Base-by-base conservation (phyloP, 2,329 filamentous ascomycete species). In the Berkeleyomyces basicola region DNA sequence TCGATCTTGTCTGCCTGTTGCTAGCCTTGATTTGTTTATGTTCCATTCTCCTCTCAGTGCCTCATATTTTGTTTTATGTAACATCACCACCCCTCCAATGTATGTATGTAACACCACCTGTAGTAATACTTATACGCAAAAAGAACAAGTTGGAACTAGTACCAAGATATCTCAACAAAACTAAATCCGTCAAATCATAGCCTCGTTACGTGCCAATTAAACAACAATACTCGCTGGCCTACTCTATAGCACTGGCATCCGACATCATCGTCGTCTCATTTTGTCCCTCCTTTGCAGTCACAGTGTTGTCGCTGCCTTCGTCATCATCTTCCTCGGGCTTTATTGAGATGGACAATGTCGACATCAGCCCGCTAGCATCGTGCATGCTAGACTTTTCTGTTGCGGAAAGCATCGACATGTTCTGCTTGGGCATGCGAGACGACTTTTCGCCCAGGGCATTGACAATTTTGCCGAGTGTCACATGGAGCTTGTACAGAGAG, bases 401-500 rank as follows among this genome's bases (percentile, higher is more conserved):
- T 16, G 42, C 57, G 42, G 57, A 62, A 39, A 63, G 42, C 42
- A 63, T 69, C 0, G 78, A 80, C 11, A 72, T 72, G 61, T 75
- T 77, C 39, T 77, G 73, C 67, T 77, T 79, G 7, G 71, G 74
- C 33, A 74, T 73, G 37, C 73, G 68, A n/a, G 72, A 68, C 46
- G 47, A 55, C 51, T 40, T 67, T 68, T 78, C 79, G 63, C 79
- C 78, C 2, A 85, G 76, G 40, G 71, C 71, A 68, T 85, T 85
- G 66, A 86, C 82, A 61, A 86, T 85, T 73, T 86, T 86, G 67
- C 83, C 83, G 0, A 87, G 73, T 64, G 76, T 79, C 66, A 86
- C 79, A 68, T 87, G 84, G 61, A 87, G 79, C 71, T 87, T 87
- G 74, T 82, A 85, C 11, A 87, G 74, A 0, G 83, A 79, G 66